A percentile compares a stretch with the other conserved stretches of the same genome.
Evolutionary conservation across 2,329 filamentous ascomycete species (phyloP).

Genomic region (Setomelanomma holmii): DNA sequence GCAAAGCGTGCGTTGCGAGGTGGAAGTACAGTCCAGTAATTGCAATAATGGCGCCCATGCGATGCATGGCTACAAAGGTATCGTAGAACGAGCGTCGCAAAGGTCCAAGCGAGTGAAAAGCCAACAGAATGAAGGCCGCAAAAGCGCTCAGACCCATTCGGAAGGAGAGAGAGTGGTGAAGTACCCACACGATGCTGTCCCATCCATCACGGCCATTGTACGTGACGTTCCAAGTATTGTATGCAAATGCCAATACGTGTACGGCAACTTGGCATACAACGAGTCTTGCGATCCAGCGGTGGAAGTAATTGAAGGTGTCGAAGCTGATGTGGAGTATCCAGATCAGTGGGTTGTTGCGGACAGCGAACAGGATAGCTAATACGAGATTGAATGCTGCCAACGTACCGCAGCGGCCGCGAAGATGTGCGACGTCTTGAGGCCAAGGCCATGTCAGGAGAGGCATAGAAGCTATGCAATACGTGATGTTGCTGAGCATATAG

Average conservation of each 20-base stretch:
- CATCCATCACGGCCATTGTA: slow-evolving; percentile 38
- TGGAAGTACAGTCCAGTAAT: slow-evolving; percentile 71
- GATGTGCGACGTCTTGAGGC: slow-evolving; percentile 69
- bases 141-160: slow-evolving; percentile 67
- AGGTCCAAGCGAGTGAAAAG: neutral
- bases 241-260: slow-evolving; percentile 67
- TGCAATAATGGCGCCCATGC: slow-evolving; percentile 64
- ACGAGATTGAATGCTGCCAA: slow-evolving; percentile 77
- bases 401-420: slow-evolving; percentile 71
- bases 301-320: slow-evolving; percentile 78
- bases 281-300: slow-evolving; percentile 78
- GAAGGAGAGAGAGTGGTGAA: slow-evolving; percentile 53
- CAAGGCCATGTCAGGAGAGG: slow-evolving; percentile 57
- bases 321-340: slow-evolving; percentile 72
- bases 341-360: slow-evolving; percentile 78
- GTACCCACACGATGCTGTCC: slow-evolving; percentile 36
- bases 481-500: neutral
- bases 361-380: slow-evolving; percentile 73
- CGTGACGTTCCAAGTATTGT: slow-evolving; percentile 34
- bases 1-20: slow-evolving; percentile 59
- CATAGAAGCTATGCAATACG: neutral
- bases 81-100: neutral
- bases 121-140: slow-evolving; percentile 43
- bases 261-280: slow-evolving; percentile 70
- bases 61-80: slow-evolving; percentile 36